Evolutionary conservation across 2,329 filamentous ascomycete genomes (phyloP), one percentile per base, ranked within the genome.

Genomic region (Ophiostoma pallidulum): DNA sequence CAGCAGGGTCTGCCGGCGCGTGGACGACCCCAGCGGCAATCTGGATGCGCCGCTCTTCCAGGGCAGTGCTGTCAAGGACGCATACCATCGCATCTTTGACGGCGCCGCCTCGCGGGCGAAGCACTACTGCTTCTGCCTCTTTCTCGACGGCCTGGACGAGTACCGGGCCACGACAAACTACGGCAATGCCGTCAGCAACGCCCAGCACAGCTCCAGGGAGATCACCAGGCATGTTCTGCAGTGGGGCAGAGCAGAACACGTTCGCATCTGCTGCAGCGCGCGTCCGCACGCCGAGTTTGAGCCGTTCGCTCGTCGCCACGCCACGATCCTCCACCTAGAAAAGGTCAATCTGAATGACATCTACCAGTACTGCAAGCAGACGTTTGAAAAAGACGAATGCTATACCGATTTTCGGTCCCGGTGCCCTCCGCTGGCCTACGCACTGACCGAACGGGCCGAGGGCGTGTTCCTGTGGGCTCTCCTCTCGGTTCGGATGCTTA

Each of bases 391-490:
- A 4, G 35, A 38, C n/a, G 43, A 39, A 4, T 33, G 38, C 12
- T 31, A 20, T 45, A n/a, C 12, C 10, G 16, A 29, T 1, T 45
- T 45, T 10, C 10, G 32, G 14, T n/a, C 13, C 22, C 13, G 4
- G 2, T 32, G 22, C 22, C 22, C 20, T 2, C 8, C 8, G 2
- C 9, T 45, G 4, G 43, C 20, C 5, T 3, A 12, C n/a, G 5
- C 13, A 4, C 20, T 45, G 14, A 19, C 35, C 9, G 2, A 1
- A 12, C 22, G 35, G 6, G 22, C 33, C 13, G 16, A 45, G 19
- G 43, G 43, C 4, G 43, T 45, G 22, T 39, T 45, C 22, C 35
- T 45, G 8, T 45, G 35, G 43, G 43, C 43, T 3, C 10, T 39
- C 3, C 43, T 45, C 5, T 24, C 41, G 2, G 24, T 16, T 3